Evolutionary conservation across 176 grass and related monocot genomes (phyloP), one percentile per base, ranked within the genome.

Genomic region (Elymus sibiricus): DNA sequence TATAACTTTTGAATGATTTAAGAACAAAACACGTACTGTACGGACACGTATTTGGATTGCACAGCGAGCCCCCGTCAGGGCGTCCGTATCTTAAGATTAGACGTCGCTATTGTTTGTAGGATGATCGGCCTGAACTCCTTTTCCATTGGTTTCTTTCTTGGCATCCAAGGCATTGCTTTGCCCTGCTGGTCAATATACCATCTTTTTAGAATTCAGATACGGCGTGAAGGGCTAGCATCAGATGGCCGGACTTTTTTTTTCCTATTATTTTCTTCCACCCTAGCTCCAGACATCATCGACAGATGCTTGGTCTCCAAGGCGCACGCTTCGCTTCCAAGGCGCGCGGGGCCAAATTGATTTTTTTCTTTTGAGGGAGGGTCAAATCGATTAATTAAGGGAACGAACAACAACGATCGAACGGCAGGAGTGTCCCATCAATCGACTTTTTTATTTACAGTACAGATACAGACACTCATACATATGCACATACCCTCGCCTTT

Each of bases 301-400:
- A 19, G 49, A 53, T 19, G 51, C 37, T 83, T 84, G 81, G 74
- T 53, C 64, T 47, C 12, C 74, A 88, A 79, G 74, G 81, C 65
- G 43, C 63, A 83, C 31, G 39, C 39, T 79, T 88, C 9, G 27
- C 65, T 62, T 29, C 51, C 74, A 88, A 88, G 79, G 61, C 42
- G 42, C 31, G 7, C 53, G 53, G n/a, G 13, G 64, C 78, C 80
- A 79, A 72, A 80, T 83, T 19, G 28, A 81, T 32, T 67, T n/a
- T n/a, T n/a, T n/a, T n/a, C n/a, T n/a, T n/a, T n/a, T 47, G 22
- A 19, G 13, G 27, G 81, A 29, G 62, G 5, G 64, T 83, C 80
- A 79, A 72, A 80, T 83, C 25, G 28, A 81, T 32, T 67, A 46
- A 34, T 25, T 77, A 35, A n/a, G n/a, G n/a, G n/a, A n/a, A 59